Percentiles rank a stretch among this genome's conserved stretches.
Conservation (phyloP, 805 yeast genomes). For the Suhomyces sp. region DNA sequence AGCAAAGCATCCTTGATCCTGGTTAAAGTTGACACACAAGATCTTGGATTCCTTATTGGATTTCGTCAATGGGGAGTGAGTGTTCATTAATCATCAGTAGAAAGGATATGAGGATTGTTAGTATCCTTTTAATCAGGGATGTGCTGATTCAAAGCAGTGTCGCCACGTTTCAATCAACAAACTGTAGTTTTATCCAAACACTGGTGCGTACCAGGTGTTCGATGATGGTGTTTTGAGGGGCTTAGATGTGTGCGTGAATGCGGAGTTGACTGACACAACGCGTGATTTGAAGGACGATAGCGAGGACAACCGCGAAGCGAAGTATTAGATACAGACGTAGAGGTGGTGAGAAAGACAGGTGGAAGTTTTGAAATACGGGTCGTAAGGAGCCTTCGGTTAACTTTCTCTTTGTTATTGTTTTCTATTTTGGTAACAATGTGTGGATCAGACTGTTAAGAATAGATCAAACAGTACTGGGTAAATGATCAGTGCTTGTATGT, state of each 20-base stretch:
- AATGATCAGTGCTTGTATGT: no score
- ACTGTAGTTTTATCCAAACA: no score
- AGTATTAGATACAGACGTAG: neutral
- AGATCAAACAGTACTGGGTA: no score
- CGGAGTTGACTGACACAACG: constrained; percentile 1
- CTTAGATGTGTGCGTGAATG: neutral
- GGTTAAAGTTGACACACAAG: constrained; percentile 71
- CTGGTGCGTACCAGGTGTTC: neutral
- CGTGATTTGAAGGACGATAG: neutral
- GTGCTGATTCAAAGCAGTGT: neutral
- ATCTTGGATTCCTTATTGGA: constrained; percentile 30
- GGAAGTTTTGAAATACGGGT: neutral
- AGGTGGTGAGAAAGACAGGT: neutral
- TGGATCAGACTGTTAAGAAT: neutral
- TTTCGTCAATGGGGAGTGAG: constrained; percentile 12
- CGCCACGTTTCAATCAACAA: neutral
- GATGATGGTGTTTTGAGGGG: neutral
- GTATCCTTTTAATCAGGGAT: neutral
- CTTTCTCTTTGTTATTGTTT: neutral
- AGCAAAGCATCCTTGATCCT: constrained; percentile 88
- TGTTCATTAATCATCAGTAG: constrained; percentile 14
- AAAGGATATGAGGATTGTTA: neutral
- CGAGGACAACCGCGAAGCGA: neutral
- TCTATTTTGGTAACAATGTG: neutral
- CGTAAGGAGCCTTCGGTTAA: neutral